These are phyloP conservation scores for Diutina pseudorugosa DNA, from an alignment of 1,139 yeast genomes.

Conservation along the genomic window DNA sequence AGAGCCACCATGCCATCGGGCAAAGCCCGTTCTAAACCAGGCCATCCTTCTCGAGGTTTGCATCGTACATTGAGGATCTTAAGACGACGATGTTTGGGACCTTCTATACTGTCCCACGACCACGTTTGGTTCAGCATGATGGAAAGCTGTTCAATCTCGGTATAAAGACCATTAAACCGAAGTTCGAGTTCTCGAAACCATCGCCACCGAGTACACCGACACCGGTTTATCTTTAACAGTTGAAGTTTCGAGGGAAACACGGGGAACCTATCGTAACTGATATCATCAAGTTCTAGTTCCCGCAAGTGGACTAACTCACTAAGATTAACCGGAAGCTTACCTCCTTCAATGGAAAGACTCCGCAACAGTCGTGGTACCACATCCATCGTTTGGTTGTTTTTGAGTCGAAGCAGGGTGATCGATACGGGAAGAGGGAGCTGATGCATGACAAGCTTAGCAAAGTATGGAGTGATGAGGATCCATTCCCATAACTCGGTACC, in stretches of 20 bases:
- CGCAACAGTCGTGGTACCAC: neutral
- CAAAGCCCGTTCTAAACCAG: neutral
- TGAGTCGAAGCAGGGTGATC: neutral
- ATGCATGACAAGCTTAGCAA: neutral
- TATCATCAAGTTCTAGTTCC: neutral
- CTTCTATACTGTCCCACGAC: neutral
- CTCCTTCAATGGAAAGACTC: neutral
- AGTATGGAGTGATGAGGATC: neutral
- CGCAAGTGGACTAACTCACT: neutral
- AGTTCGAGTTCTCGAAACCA: neutral
- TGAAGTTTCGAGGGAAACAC: neutral
- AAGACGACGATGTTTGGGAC: neutral
- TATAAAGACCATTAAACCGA: neutral
- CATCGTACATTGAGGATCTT: neutral
- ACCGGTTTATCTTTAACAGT: neutral
- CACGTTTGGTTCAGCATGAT: neutral
- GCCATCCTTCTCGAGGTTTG: neutral
- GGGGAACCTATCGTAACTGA: neutral
- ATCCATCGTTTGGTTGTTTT: neutral
- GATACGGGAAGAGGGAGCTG: neutral
- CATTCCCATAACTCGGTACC: neutral
- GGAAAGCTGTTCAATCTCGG: neutral
- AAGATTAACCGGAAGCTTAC: neutral
- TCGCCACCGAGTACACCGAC: neutral
- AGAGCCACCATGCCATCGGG: neutral